Base-by-base conservation (phyloP, 352 stramenopile species). In the Elongisporangium anandrum region DNA sequence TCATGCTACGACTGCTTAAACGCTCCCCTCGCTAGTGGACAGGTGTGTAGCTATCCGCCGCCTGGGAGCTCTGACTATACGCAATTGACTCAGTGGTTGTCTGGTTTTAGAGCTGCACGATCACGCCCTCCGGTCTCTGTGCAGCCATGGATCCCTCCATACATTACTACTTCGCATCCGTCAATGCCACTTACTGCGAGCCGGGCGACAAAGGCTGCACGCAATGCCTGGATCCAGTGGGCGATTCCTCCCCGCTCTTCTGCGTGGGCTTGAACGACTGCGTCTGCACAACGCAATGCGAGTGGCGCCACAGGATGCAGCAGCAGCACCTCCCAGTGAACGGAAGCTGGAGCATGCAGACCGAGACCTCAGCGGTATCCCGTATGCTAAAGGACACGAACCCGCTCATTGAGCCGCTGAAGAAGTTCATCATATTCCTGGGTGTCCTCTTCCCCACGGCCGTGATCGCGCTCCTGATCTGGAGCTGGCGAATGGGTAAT, bases 1-100 rank as follows among this genome's bases (percentile, higher is more conserved):
- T 73, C 63, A 6, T 81, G 72, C 52, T 75, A 69, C 52, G 72
- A 77, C 19, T 81, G 72, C 45, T 52, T 81, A 2, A 81, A 81
- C 24, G 59, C 56, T 13, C 23, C 56, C 3, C 29, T 74, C 5
- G 59, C 59, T 5, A 72, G 55, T 12, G 69, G 59, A n/a, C 38
- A 60, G 41, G 63, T 69, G 26, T 20, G 26, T 23, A 17, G 34
- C 13, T 21, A 13, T 4, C n/a, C 23, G 38, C 6, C 24, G 3
- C 24, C 7, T 3, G 24, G 7, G 24, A 34, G 24, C 24, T 41
- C 29, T 41, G 29, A 8, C 29, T 13, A 15, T 41, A 2, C 9
- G 9, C 9, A 15, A 41, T 41, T 41, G 29, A 41, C 29, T 41
- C 5, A 8, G 9, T 15, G 29, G 1, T 1, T 41, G 29, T 41